phyloP scores from a whole-genome alignment of 2,329 filamentous ascomycete genomes.

The Sordariomycetes sp. region DNA sequence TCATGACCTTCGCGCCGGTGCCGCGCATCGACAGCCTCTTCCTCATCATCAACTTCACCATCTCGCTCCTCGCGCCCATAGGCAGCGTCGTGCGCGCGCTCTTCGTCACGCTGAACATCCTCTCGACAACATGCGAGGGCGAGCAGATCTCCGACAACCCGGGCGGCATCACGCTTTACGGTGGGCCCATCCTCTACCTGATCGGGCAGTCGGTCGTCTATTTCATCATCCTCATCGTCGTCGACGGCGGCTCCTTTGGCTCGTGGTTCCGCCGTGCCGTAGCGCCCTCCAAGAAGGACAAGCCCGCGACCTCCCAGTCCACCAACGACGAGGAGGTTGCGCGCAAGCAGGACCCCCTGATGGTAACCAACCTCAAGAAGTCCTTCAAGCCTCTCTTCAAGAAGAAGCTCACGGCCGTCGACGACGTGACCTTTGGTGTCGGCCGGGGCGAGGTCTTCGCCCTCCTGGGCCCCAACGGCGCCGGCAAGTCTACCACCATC shows the following conservation, averaged over 20 bases:
- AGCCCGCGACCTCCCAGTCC: not conserved
- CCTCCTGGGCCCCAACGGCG: conserved; percentile 80
- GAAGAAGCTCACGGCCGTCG: conserved; percentile 64
- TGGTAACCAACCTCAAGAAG: conserved; percentile 74
- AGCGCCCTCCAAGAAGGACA: conserved; percentile 17
- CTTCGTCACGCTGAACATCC: conserved; percentile 72
- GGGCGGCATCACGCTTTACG: conserved; percentile 62
- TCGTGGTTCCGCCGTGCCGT: conserved; percentile 34
- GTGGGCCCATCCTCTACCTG: conserved; percentile 76
- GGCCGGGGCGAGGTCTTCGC: conserved; percentile 76
- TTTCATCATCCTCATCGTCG: conserved; percentile 65
- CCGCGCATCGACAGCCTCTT: conserved; percentile 58
- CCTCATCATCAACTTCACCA: conserved; percentile 61
- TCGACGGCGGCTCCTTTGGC: conserved; percentile 63
- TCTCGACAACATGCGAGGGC: conserved; percentile 66
- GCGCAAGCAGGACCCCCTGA: conserved; percentile 57
- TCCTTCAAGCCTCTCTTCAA: conserved; percentile 42
- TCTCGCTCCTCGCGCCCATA: conserved; percentile 65
- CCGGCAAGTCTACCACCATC: conserved; percentile 85
- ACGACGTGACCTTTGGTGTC: conserved; percentile 79
- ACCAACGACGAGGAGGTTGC: conserved; percentile 49
- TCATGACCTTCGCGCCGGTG: conserved; percentile 64
- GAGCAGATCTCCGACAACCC: conserved; percentile 56
- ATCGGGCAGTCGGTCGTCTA: conserved; percentile 62
- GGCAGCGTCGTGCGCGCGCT: conserved; percentile 65